Percentiles rank a stretch among this genome's conserved stretches.
These are phyloP conservation scores for Rutstroemia sp. DNA, from an alignment of 2,329 filamentous ascomycete species.

Conservation along the genomic window DNA sequence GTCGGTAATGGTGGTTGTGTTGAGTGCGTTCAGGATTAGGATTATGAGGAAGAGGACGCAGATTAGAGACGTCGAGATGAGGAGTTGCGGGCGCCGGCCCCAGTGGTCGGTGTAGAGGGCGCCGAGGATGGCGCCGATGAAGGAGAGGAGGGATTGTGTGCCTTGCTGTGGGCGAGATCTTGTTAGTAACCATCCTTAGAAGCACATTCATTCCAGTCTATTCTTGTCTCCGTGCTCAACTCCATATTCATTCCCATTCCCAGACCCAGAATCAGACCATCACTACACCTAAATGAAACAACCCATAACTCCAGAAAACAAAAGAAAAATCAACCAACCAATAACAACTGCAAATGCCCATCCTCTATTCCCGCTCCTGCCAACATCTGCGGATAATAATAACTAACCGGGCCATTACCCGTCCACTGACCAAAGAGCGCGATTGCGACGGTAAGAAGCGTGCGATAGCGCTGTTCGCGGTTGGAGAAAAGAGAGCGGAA, in stretches of 20 bases:
- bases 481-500: slow-evolving; percentile 25
- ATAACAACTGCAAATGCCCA: slow-evolving; percentile 33
- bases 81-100: slow-evolving; percentile 34
- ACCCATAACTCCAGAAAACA: too few species aligned
- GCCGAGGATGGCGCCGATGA: slow-evolving; percentile 31
- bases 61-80: slow-evolving; percentile 34
- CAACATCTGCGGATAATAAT: slow-evolving; percentile 24
- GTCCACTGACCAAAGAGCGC: slow-evolving; percentile 27
- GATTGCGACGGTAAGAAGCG: slow-evolving; percentile 29
- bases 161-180: slow-evolving; percentile 30
- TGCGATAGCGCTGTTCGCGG: slow-evolving; percentile 21
- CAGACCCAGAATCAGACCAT: too few species aligned
- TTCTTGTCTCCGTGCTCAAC: too few species aligned
- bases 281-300: too few species aligned
- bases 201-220: too few species aligned
- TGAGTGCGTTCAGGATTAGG: slow-evolving; percentile 36
- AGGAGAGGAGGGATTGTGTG: slow-evolving; percentile 21
- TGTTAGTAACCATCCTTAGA: too few species aligned
- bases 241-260: too few species aligned
- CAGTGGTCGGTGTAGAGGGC: slow-evolving; percentile 20
- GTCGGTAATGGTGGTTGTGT: slow-evolving; percentile 42
- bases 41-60: slow-evolving; percentile 6
- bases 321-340: slow-evolving; percentile 14
- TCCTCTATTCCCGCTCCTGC: slow-evolving; percentile 23
- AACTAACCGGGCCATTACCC: slow-evolving; percentile 29